Evolutionary conservation across 352 stramenopile species (phyloP).

Genomic region (Phytopythium chamaehyphon): DNA sequence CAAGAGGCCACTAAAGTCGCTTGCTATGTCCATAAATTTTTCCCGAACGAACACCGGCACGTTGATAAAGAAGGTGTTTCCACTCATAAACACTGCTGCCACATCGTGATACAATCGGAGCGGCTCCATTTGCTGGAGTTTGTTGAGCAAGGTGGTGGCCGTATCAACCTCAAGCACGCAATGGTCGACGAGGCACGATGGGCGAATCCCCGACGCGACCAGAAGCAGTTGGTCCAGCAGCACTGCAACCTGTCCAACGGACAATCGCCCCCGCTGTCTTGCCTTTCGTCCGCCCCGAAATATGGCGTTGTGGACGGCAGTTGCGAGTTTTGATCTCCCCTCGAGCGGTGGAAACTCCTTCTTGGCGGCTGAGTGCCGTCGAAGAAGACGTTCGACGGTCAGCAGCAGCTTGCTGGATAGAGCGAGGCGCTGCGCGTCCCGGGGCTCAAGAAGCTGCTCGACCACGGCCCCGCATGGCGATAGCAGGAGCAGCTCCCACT

Average conservation of each 20-base stretch:
- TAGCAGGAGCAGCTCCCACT: conserved; percentile 6
- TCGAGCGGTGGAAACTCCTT: neutral
- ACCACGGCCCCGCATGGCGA: neutral
- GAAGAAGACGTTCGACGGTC: neutral
- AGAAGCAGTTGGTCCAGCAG: conserved; percentile 34
- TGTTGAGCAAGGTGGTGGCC: conserved; percentile 16
- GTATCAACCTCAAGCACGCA: conserved; percentile 23
- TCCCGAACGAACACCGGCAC: conserved; percentile 22
- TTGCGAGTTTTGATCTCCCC: neutral
- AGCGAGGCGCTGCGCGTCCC: neutral
- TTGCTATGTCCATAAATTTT: conserved; percentile 25
- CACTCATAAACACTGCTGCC: conserved; percentile 23
- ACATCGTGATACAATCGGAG: conserved; percentile 9
- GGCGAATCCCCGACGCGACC: conserved; percentile 28
- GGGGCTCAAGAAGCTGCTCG: neutral
- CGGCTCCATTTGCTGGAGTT: conserved; percentile 4
- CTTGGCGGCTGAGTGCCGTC: neutral
- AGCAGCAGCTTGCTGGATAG: conserved; percentile 1
- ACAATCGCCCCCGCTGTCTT: conserved; percentile 7
- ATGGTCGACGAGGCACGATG: conserved; percentile 40
- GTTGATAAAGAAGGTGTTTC: conserved; percentile 46
- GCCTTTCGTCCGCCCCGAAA: neutral
- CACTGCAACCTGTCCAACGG: conserved; percentile 17
- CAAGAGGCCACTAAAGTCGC: conserved; percentile 11
- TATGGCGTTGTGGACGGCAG: conserved; percentile 1